Conservation (phyloP, 495 filamentous ascomycete genomes). For the Aspergillus steynii region DNA sequence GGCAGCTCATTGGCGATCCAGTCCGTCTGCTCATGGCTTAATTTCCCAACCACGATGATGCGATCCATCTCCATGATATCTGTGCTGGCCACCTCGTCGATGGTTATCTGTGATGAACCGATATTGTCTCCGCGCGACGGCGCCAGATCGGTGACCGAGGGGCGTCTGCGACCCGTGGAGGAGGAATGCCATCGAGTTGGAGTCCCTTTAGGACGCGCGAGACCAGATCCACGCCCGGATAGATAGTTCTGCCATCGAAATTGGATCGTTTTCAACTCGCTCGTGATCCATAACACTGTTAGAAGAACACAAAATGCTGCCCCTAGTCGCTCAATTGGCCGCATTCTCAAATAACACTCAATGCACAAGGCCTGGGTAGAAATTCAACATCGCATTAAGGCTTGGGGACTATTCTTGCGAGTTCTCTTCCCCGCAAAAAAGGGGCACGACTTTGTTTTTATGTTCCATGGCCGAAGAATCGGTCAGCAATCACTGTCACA, state of each 20-base stretch:
- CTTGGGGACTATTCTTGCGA: not conserved
- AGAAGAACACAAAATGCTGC: not conserved
- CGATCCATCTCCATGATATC: constrained; percentile 22
- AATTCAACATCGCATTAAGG: not conserved
- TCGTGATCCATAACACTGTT: not conserved
- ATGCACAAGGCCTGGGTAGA: not conserved
- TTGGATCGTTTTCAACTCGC: not conserved
- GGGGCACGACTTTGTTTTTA: not conserved
- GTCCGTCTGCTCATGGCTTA: constrained; percentile 37
- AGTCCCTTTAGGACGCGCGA: not conserved
- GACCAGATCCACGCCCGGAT: not conserved
- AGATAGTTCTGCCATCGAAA: not conserved
- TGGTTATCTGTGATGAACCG: not conserved
- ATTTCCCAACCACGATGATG: constrained; percentile 40
- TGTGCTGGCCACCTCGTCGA: not conserved
- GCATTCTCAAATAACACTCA: not conserved
- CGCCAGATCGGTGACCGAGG: constrained; percentile 1
- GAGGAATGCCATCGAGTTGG: not conserved
- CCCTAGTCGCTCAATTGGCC: not conserved
- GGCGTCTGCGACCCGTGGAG: not conserved
- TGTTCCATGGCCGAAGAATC: not conserved
- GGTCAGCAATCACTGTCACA: not conserved
- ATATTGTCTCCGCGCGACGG: not conserved
- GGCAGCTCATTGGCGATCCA: constrained; percentile 42
- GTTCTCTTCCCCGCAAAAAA: not conserved